Percentiles rank a stretch among this genome's conserved stretches.
These are phyloP conservation scores for Fomitopsis pulvina DNA, from an alignment of 768 basidiomycete genomes.

Conservation along the genomic window DNA sequence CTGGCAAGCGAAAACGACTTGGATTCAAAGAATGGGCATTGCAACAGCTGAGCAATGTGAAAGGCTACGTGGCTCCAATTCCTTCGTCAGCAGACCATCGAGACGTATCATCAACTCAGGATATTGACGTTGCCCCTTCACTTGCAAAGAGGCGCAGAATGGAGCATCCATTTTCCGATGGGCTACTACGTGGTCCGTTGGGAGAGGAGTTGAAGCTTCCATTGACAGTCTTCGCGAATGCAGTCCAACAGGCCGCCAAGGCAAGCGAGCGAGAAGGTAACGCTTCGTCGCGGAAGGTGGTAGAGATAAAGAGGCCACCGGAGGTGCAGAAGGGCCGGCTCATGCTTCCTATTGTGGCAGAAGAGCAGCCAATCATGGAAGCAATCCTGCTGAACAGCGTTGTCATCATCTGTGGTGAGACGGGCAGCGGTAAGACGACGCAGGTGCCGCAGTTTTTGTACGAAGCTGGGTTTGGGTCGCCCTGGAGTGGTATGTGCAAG, in stretches of 20 bases:
- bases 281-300: slow-evolving; percentile 27
- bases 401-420: slow-evolving; percentile 88
- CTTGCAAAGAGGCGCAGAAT: slow-evolving; percentile 45
- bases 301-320: slow-evolving; percentile 53
- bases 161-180: slow-evolving; percentile 21
- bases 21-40: slow-evolving; percentile 91
- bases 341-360: slow-evolving; percentile 81
- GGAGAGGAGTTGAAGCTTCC: slow-evolving; percentile 70
- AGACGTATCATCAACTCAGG: background rate
- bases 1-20: slow-evolving; percentile 31
- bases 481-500: slow-evolving; percentile 59
- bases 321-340: slow-evolving; percentile 75
- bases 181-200: slow-evolving; percentile 68
- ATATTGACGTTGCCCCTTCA: slow-evolving; percentile 3
- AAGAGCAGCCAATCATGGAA: slow-evolving; percentile 94
- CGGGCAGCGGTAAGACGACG: slow-evolving; percentile 97
- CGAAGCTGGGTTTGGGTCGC: slow-evolving; percentile 89
- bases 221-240: slow-evolving; percentile 53
- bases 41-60: slow-evolving; percentile 57
- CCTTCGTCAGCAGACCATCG: background rate
- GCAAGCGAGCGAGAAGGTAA: background rate
- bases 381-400: slow-evolving; percentile 82
- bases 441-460: slow-evolving; percentile 98
- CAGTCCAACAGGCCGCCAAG: slow-evolving; percentile 26
- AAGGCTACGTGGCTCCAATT: slow-evolving; percentile 31